Conservation (phyloP, 2,329 filamentous ascomycete species). For the Aspergillus sojae region DNA sequence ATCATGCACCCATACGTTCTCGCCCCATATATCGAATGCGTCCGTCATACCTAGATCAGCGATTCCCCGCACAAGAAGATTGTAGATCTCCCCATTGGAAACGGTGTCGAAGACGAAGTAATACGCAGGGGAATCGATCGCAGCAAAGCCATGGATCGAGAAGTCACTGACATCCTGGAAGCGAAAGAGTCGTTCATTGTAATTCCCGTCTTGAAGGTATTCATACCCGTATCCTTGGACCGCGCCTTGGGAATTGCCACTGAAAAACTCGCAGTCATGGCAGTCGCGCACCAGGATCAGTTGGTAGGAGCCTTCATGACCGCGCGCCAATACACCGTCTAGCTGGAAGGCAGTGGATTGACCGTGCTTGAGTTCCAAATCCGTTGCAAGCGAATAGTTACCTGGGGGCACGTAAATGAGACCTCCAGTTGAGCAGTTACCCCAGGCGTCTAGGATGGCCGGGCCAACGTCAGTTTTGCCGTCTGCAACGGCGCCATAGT, state of each 20-base stretch:
- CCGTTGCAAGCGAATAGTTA: slow-evolving; percentile 51
- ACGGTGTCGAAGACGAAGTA: slow-evolving; percentile 53
- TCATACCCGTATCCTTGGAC: slow-evolving; percentile 55
- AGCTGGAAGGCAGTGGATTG: slow-evolving; percentile 53
- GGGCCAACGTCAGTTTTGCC: slow-evolving; percentile 40
- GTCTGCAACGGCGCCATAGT: slow-evolving; percentile 54
- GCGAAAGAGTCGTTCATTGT: slow-evolving; percentile 52
- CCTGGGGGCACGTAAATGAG: slow-evolving; percentile 53
- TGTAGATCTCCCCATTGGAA: slow-evolving; percentile 57
- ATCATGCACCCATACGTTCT: slow-evolving; percentile 25
- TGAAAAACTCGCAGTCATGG: slow-evolving; percentile 52
- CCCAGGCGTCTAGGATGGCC: too few species aligned
- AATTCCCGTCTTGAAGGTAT: slow-evolving; percentile 45
- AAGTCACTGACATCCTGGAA: slow-evolving; percentile 50
- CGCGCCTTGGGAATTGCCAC: slow-evolving; percentile 48
- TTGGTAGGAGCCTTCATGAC: not conserved
- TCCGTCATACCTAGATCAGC: slow-evolving; percentile 50
- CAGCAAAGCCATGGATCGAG: slow-evolving; percentile 52
- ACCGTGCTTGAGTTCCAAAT: slow-evolving; percentile 51
- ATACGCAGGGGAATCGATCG: slow-evolving; percentile 54
- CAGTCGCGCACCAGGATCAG: not conserved
- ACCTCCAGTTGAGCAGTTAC: slow-evolving; percentile 53
- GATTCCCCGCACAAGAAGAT: slow-evolving; percentile 56
- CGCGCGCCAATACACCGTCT: slow-evolving; percentile 36
- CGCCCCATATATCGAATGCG: slow-evolving; percentile 27